phyloP scores from a whole-genome alignment of 768 basidiomycete genomes.

The Boletales sp. region DNA sequence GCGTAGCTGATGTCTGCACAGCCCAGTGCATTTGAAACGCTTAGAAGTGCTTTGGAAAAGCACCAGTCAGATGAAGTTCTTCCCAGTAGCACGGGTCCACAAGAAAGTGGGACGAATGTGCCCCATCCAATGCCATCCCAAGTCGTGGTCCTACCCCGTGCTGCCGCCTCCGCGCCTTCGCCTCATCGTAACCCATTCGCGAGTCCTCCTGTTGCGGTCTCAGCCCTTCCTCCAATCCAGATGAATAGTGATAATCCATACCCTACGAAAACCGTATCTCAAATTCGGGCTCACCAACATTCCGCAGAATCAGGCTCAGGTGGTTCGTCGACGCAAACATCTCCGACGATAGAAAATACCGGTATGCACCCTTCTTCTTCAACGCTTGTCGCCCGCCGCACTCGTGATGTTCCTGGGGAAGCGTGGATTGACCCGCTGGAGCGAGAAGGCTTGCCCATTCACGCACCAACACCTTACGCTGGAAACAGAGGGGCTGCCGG shows the following conservation, averaged over 20 bases:
- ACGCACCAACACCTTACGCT: conserved; percentile 21
- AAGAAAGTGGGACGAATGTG: background rate
- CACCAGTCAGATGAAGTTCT: conserved; percentile 34
- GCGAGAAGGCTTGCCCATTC: conserved; percentile 57
- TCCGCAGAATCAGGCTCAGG: conserved; percentile 1
- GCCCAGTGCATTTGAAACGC: conserved; percentile 47
- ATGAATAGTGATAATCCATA: conserved; percentile 20
- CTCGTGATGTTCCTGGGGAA: conserved; percentile 44
- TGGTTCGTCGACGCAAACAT: conserved; percentile 5
- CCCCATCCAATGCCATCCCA: conserved; percentile 4
- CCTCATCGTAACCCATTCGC: conserved; percentile 4
- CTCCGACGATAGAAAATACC: conserved; percentile 3
- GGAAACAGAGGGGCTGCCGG: background rate
- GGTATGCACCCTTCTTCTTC: conserved; percentile 4
- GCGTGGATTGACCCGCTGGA: conserved; percentile 62
- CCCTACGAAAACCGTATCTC: background rate
- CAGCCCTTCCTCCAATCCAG: background rate
- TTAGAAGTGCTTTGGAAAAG: conserved; percentile 50
- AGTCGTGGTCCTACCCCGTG: conserved; percentile 12
- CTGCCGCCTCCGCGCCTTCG: background rate
- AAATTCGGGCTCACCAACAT: background rate
- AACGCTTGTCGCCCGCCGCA: conserved; percentile 23
- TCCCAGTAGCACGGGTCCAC: background rate
- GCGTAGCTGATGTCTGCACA: conserved; percentile 17
- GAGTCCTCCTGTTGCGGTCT: background rate